Base-by-base conservation (phyloP, 2,329 filamentous ascomycete species). In the Orbilia brochopaga region DNA sequence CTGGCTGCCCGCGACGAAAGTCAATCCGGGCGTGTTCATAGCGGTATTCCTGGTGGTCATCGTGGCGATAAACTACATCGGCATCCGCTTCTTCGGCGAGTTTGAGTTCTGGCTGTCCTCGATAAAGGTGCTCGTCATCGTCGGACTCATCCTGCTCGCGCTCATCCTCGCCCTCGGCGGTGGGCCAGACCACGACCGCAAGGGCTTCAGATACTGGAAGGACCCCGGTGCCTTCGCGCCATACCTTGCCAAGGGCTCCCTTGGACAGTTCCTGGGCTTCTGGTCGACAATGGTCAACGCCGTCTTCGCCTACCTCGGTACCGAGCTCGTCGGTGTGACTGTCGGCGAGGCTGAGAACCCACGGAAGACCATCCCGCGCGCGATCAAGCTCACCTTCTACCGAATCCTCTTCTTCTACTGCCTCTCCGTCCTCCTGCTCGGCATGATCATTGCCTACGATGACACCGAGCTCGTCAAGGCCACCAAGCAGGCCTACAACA, bases 361-460 rank as follows among this genome's bases (percentile, higher is more conserved):
- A 0, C 86, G 89, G 78, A 86, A 85, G 79, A 90, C 87, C 15
- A 87, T 93, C 73, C 90, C 90, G 5, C 86, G 87, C 69, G 90
- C 89, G 59, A 92, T 92, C 82, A 89, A 87, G 78, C 83, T 91
- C 55, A 92, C 89, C 75, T 92, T 92, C 80, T 92, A 86, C 82
- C 90, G 90, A 66, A 92, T 93, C 78, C 80, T 91, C 75, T 82
- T 92, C 81, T 93, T 93, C 83, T 93, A 93, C 82, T 83, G 87
- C 76, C 79, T 91, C 67, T 87, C 85, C 21, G 88, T 92, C 37
- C 83, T 93, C 58, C 83, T 92, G 57, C 82, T 93, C 61, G 90
- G 90, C 77, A 90, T 91, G 84, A 83, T 89, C 57, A 88, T 93
- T 2, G 88, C 89, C 0, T 92, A 89, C 82, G 81, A 92, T 82